These are phyloP conservation scores for Solanum okadae DNA, from an alignment of 257 asterid species.

Conservation along the genomic window DNA sequence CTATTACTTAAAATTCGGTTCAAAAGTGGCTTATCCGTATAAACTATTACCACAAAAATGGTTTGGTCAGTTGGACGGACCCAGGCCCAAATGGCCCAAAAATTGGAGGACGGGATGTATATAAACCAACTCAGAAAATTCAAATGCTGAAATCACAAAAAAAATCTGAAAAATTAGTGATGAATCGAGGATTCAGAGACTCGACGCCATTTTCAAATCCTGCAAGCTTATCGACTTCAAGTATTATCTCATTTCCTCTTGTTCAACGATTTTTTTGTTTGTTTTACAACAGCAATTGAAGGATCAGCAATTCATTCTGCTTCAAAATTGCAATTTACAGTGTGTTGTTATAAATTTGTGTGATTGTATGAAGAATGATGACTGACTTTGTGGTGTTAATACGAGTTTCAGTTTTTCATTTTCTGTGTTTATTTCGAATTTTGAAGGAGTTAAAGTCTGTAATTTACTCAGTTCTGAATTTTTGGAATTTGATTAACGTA, in stretches of 20 bases:
- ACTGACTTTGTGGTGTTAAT: not conserved
- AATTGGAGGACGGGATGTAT: not conserved
- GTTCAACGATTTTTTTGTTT: not conserved
- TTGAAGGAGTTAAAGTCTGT: not conserved
- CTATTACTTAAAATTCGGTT: not conserved
- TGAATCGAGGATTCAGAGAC: constrained; percentile 24
- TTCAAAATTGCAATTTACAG: not conserved
- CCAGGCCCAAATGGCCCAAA: not conserved
- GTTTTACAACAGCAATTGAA: not conserved
- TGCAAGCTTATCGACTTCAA: constrained; percentile 27
- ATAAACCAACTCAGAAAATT: not conserved
- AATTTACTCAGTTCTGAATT: not conserved
- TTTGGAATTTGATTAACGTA: not conserved
- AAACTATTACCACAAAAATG: not conserved
- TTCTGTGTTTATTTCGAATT: not conserved
- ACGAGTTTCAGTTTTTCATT: not conserved
- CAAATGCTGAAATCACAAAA: not conserved
- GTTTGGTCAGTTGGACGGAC: not conserved
- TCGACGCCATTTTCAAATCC: constrained; percentile 18
- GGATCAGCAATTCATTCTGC: not conserved
- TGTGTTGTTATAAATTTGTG: not conserved
- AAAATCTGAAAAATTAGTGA: constrained; percentile 10
- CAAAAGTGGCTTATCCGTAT: not conserved
- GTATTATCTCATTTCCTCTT: not conserved
- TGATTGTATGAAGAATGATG: not conserved